Conservation (phyloP, 2,329 filamentous ascomycete species). For the Tympanopsis confertula region DNA sequence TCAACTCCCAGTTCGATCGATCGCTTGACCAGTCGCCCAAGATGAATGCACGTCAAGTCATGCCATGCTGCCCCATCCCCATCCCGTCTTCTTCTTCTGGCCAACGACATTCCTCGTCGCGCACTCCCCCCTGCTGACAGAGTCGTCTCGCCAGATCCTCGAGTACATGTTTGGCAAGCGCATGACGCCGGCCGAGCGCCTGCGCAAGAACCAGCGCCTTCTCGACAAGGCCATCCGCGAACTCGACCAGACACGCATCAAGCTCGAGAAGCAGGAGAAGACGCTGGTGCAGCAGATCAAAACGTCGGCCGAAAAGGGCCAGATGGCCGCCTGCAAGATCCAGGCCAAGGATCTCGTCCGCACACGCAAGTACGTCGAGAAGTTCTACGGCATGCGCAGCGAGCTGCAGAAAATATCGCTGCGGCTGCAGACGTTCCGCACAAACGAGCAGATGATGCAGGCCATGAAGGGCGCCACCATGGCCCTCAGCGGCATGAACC, state of each 20-base stretch:
- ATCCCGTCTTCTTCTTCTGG: background rate
- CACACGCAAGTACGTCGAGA: slow-evolving; percentile 88
- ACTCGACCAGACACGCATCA: slow-evolving; percentile 84
- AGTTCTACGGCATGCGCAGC: slow-evolving; percentile 97
- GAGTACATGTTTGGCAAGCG: slow-evolving; percentile 99
- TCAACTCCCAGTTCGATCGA: too few species aligned
- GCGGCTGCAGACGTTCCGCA: slow-evolving; percentile 87
- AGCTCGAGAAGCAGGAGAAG: slow-evolving; percentile 98
- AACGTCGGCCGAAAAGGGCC: slow-evolving; percentile 93
- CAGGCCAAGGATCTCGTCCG: slow-evolving; percentile 94
- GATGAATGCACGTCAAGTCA: background rate
- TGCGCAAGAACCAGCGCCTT: slow-evolving; percentile 88
- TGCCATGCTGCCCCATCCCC: background rate
- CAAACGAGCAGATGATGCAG: slow-evolving; percentile 99
- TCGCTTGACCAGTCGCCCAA: background rate
- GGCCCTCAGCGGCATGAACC: slow-evolving; percentile 91
- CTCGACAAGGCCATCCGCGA: slow-evolving; percentile 96
- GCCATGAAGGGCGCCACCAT: slow-evolving; percentile 97
- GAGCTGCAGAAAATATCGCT: slow-evolving; percentile 92
- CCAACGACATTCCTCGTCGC: background rate
- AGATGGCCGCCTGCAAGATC: slow-evolving; percentile 95
- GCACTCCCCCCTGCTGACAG: too few species aligned
- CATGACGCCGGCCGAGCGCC: slow-evolving; percentile 87
- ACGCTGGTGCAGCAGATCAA: slow-evolving; percentile 93
- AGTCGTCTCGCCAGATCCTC: slow-evolving; percentile 55